Evolutionary conservation across 2,329 filamentous ascomycete species (phyloP), one percentile per base, ranked within the genome.

Genomic region (Cytospora piceae): DNA sequence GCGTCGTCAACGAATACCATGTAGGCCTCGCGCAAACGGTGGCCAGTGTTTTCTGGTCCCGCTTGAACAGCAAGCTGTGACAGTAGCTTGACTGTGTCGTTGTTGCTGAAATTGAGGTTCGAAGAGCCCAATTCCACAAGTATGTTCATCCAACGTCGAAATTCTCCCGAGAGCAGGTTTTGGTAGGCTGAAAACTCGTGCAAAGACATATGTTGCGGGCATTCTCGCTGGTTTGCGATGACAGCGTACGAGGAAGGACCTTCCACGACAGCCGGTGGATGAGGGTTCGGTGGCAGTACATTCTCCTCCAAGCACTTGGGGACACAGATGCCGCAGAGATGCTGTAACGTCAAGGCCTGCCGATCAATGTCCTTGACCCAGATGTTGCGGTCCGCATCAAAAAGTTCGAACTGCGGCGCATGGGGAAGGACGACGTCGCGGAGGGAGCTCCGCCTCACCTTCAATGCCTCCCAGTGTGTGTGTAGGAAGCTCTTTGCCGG

Each of bases 61-160:
- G 79, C 80, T 68, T 91, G 83, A 0, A 83, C 67, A 0, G 81
- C 76, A 0, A 91, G 74, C 11, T 85, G 82, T 1, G 76, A 75
- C 1, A 91, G 71, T 0, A 90, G 69, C 0, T 76, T 66, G 34
- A 79, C 78, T 0, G 84, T 84, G 0, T 81, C 78, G 34, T 85
- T 79, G 0, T 80, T 81, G 34, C 83, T 85, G 67, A 91, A 85
- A 67, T 90, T 90, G 3, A 92, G 60, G 66, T 85, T 74, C 0
- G 83, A 80, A 0, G 82, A 80, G 0, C 78, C 83, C 5, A 88
- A 67, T 66, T 88, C 85, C 0, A 78, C 72, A 0, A 86, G 71
- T 0, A 87, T 75, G 17, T 46, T 69, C 20, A 72, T 61, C 86
- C 85, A 88, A 0, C 85, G 78, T 0, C 80, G 75, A 12, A 76